These are phyloP conservation scores for Golubevia sp. DNA, from an alignment of 1,284 basidiomycete genomes.

Conservation along the genomic window DNA sequence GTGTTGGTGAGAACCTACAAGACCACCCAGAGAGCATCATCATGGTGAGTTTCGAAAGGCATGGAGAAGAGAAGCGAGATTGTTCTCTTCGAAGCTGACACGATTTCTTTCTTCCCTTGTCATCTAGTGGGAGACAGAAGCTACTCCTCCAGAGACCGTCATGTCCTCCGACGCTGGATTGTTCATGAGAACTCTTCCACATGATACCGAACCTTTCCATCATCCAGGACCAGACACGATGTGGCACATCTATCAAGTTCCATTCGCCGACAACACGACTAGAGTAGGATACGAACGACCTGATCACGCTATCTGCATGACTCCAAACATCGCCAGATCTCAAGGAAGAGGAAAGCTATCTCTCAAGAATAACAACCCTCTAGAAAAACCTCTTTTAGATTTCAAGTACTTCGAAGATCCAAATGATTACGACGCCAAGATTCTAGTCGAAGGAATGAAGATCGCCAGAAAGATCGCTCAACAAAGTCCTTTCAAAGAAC, in stretches of 20 bases:
- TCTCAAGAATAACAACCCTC: slow-evolving; percentile 63
- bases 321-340: slow-evolving; percentile 63
- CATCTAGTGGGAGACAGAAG: slow-evolving; percentile 48
- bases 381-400: slow-evolving; percentile 64
- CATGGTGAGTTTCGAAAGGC: slow-evolving; percentile 20
- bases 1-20: slow-evolving; percentile 67
- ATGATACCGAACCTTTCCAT: slow-evolving; percentile 31
- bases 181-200: slow-evolving; percentile 50
- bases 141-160: slow-evolving; percentile 59
- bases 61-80: slow-evolving; percentile 1
- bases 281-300: slow-evolving; percentile 58
- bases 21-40: slow-evolving; percentile 64
- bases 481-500: slow-evolving; percentile 63
- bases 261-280: slow-evolving; percentile 54
- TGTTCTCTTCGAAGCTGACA: neutral
- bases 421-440: slow-evolving; percentile 64
- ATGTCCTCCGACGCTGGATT: slow-evolving; percentile 61
- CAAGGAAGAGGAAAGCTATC: slow-evolving; percentile 61
- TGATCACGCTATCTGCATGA: slow-evolving; percentile 62
- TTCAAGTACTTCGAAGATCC: slow-evolving; percentile 66
- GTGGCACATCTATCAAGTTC: slow-evolving; percentile 53
- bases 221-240: slow-evolving; percentile 60
- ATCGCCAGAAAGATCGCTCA: slow-evolving; percentile 64
- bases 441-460: slow-evolving; percentile 67
- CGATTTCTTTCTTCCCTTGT: slow-evolving; percentile 7